Percentiles rank a stretch among this genome's conserved stretches.
Conservation (phyloP, 345 rosid genomes). For the Microcos paniculata region DNA sequence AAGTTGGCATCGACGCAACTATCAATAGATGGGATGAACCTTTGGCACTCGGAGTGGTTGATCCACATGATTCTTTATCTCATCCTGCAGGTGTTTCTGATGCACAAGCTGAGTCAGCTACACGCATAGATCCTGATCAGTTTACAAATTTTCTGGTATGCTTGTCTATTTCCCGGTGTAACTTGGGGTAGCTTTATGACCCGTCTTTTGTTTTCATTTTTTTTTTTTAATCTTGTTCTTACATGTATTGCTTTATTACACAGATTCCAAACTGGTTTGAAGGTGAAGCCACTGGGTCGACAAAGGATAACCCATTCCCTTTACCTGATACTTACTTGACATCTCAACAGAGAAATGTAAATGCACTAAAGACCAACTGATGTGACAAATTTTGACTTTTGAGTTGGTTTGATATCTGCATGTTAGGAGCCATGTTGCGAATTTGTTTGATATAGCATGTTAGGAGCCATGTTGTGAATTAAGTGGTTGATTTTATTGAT, state of each 20-base stretch:
- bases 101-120: slow-evolving; percentile 85
- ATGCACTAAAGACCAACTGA: background rate
- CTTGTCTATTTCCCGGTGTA: background rate
- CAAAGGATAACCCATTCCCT: slow-evolving; percentile 86
- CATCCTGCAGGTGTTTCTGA: slow-evolving; percentile 99
- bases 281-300: slow-evolving; percentile 62
- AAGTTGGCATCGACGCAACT: slow-evolving; percentile 74
- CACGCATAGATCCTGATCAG: slow-evolving; percentile 84
- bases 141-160: slow-evolving; percentile 89
- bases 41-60: slow-evolving; percentile 78
- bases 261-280: slow-evolving; percentile 97
- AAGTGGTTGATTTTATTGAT: slow-evolving; percentile 1
- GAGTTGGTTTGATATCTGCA: slow-evolving; percentile 10
- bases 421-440: slow-evolving; percentile 2
- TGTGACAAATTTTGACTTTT: slow-evolving; percentile 4
- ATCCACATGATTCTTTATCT: slow-evolving; percentile 92
- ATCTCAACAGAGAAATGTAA: slow-evolving; percentile 84
- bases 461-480: slow-evolving; percentile 1
- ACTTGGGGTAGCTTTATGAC: background rate
- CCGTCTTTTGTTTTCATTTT: background rate
- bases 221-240: slow-evolving; percentile 5
- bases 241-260: slow-evolving; percentile 15
- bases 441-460: slow-evolving; percentile 7
- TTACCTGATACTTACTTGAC: slow-evolving; percentile 69
- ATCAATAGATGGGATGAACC: slow-evolving; percentile 93